These are phyloP conservation scores for Albophoma yamanashiensis DNA, from an alignment of 2,329 filamentous ascomycete genomes.

Conservation along the genomic window DNA sequence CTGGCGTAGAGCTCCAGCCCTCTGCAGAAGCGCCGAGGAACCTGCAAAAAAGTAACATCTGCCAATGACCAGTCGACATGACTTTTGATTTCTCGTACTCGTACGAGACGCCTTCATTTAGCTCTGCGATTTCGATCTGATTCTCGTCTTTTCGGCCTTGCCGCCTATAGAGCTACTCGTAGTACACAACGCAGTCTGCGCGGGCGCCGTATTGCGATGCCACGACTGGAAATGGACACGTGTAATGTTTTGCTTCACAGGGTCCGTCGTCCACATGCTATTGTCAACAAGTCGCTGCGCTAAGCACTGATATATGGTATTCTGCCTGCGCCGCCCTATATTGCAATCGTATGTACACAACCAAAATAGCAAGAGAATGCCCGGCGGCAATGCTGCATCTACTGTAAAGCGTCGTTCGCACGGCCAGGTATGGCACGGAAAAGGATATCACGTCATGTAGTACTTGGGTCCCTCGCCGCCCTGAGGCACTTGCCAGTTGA, in stretches of 20 bases:
- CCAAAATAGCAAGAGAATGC: neutral
- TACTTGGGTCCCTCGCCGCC: constrained; percentile 73
- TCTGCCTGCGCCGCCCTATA: neutral
- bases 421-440: neutral
- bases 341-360: neutral
- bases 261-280: neutral
- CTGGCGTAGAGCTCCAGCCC: constrained; percentile 1
- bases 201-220: neutral
- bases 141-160: neutral
- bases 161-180: neutral
- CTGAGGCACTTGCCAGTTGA: constrained; percentile 93
- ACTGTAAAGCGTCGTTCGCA: neutral
- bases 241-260: constrained; percentile 4
- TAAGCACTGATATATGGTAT: neutral
- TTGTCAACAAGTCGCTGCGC: neutral
- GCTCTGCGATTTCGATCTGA: neutral
- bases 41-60: neutral
- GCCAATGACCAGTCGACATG: neutral
- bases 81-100: neutral
- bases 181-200: neutral
- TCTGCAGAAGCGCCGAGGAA: neutral
- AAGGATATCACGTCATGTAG: constrained; percentile 47
- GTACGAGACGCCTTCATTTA: too few relatives aligned
- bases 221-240: constrained; percentile 5
- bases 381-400: neutral